Evolutionary conservation across 345 rosid species (phyloP), one percentile per base, ranked within the genome.

Genomic region (Microcos paniculata): DNA sequence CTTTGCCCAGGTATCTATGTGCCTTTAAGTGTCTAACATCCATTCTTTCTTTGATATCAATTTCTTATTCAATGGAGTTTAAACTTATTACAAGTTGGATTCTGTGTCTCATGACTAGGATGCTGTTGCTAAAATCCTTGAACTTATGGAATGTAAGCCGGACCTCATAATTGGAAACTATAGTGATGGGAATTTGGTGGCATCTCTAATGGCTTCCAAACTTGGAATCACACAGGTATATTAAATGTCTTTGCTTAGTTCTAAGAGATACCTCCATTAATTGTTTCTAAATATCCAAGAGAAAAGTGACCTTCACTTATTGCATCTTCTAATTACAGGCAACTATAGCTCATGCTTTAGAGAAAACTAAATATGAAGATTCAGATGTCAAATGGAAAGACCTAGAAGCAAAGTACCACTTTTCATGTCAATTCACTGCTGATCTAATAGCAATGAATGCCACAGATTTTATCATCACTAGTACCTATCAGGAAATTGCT

Each of bases 401-500:
- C 35, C 70, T 93, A 6, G 99, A 96, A 21, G 81, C 88, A 0
- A 93, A 93, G 79, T 96, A 93, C 80, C 97, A 95, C 62, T 96
- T 96, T 82, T 93, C 97, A 58, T 96, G 97, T 63, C 99, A 96
- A 76, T 96, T 92, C 79, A 93, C 92, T 0, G 99, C 98, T 28
- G 98, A 96, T 79, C 53, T 85, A 51, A 79, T 96, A 19, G 90
- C 99, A 19, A 93, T 96, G 98, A 96, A 93, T 77, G 78, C 82
- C 30, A 78, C 98, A 12, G 98, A 96, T 83, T 96, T 96, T 76
- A 80, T 93, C 81, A 90, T 96, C 30, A 88, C 92, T 9, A 96
- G 99, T 84, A 93, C 96, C 12, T 96, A 92, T 78, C 98, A 96
- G 78, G 98, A 96, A 85, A 96, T 96, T 40, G 97, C 97, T 7